A percentile compares a stretch with the other conserved stretches of the same genome.
Conservation (phyloP, 2,329 filamentous ascomycete species). For the Niveomyces coronatus region DNA sequence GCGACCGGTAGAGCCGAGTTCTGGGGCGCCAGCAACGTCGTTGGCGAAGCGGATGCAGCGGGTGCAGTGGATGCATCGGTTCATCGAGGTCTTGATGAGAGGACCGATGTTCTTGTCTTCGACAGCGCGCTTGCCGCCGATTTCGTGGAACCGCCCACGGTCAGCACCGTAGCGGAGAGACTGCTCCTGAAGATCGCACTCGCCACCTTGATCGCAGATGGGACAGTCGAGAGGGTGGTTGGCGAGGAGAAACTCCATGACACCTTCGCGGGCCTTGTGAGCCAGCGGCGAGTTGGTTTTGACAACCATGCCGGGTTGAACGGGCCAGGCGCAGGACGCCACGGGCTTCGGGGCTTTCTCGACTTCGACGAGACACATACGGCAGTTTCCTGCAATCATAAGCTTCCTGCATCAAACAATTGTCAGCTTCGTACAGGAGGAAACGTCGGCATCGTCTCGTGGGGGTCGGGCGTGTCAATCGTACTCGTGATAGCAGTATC, state of each 20-base stretch:
- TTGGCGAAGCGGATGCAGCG: conserved; percentile 96
- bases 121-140: conserved; percentile 90
- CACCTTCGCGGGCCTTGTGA: conserved; percentile 96
- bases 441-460: conserved; percentile 13
- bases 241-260: conserved; percentile 96
- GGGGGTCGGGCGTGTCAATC: conserved; percentile 25
- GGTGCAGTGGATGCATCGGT: conserved; percentile 98
- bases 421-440: conserved; percentile 29
- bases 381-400: conserved; percentile 98
- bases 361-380: conserved; percentile 99
- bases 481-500: conserved; percentile 99
- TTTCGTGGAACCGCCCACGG: conserved; percentile 91
- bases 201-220: conserved; percentile 96
- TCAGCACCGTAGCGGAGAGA: conserved; percentile 98
- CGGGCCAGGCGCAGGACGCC: conserved; percentile 96
- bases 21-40: conserved; percentile 89
- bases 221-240: conserved; percentile 96
- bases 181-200: conserved; percentile 98
- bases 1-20: conserved; percentile 87
- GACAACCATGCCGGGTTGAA: conserved; percentile 97
- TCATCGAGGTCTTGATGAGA: conserved; percentile 98
- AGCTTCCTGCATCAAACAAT: conserved; percentile 61
- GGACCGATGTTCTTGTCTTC: conserved; percentile 99
- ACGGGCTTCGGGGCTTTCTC: conserved; percentile 94
- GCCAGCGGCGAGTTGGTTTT: conserved; percentile 94